These are phyloP conservation scores for Aethionema arabicum DNA, from an alignment of 345 rosid species.

Conservation along the genomic window DNA sequence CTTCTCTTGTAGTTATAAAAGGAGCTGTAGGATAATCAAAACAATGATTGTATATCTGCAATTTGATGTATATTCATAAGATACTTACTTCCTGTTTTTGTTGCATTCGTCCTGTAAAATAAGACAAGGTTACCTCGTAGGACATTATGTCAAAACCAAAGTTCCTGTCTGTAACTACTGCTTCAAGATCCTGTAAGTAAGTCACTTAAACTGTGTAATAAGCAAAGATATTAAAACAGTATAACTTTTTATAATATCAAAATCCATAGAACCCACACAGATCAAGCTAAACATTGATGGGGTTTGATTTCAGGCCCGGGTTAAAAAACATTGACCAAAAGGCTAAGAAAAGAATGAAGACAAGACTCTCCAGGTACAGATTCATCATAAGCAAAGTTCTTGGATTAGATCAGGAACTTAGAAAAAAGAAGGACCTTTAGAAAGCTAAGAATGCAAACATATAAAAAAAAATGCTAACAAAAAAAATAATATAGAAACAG, in stretches of 20 bases:
- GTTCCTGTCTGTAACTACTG: constrained; percentile 7
- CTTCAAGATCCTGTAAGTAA: not conserved
- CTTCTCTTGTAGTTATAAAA: constrained; percentile 27
- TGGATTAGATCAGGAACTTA: constrained; percentile 32
- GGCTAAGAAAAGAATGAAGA: constrained; percentile 22
- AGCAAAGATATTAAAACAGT: no score
- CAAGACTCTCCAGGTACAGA: constrained; percentile 36
- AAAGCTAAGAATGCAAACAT: constrained; percentile 24
- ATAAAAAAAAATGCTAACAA: constrained; percentile 9
- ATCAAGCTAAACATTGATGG: constrained; percentile 6
- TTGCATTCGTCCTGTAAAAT: constrained; percentile 32
- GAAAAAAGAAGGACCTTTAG: constrained; percentile 11
- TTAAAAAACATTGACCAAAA: constrained; percentile 28
- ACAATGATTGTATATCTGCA: constrained; percentile 29
- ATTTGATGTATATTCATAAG: constrained; percentile 25
- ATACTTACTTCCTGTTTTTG: constrained; percentile 11
- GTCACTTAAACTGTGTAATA: no score
- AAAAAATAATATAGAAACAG: constrained; percentile 29
- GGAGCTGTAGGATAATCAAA: constrained; percentile 25
- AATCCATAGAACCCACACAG: not conserved
- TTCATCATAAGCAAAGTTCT: constrained; percentile 34
- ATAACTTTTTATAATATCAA: not conserved
- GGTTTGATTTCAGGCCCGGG: constrained; percentile 20
- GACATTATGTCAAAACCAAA: not conserved
- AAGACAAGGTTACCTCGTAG: constrained; percentile 10